A percentile compares a stretch with the other conserved stretches of the same genome.
Conservation (phyloP, 2,329 filamentous ascomycete species). For the Proliferodiscus dingleyae region DNA sequence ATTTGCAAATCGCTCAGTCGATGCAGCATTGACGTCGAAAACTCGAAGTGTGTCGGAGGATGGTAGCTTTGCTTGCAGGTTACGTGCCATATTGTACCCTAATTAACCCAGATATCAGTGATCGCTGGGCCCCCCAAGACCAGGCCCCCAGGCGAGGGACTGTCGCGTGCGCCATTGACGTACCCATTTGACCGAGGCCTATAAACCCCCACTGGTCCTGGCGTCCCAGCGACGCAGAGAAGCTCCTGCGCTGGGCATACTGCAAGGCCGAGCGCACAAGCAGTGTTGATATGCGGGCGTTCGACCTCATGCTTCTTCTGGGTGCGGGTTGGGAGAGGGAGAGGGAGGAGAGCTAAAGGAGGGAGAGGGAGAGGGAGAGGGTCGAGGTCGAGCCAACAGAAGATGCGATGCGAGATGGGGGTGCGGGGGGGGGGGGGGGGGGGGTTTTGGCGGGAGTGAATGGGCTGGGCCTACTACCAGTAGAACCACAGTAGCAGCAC, state of each 20-base stretch:
- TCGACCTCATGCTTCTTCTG: conserved; percentile 23
- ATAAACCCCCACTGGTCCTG: conserved; percentile 54
- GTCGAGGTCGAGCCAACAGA: not conserved
- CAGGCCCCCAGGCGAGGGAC: too few relatives aligned
- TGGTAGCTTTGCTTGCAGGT: conserved; percentile 62
- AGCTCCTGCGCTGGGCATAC: conserved; percentile 30
- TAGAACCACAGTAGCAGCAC: too few relatives aligned
- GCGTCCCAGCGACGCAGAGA: conserved; percentile 41
- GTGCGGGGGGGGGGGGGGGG: not conserved
- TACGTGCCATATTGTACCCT: conserved; percentile 71
- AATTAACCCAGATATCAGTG: conserved; percentile 14
- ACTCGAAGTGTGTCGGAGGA: conserved; percentile 57
- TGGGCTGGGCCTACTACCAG: too few relatives aligned
- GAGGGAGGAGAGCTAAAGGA: too few relatives aligned
- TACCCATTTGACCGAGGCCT: conserved; percentile 57
- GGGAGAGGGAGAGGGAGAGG: not conserved
- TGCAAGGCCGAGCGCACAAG: conserved; percentile 19
- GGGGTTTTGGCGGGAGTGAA: not conserved
- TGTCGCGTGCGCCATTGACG: conserved; percentile 23
- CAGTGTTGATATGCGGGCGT: conserved; percentile 20
- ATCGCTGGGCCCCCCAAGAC: too few relatives aligned
- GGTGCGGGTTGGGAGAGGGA: too few relatives aligned
- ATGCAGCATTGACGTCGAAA: conserved; percentile 59
- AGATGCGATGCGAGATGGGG: not conserved
- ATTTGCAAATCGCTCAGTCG: conserved; percentile 51